Evolutionary conservation across 371 early-diverging fungal species (phyloP).

Genomic region (Mucor plumbeus): DNA sequence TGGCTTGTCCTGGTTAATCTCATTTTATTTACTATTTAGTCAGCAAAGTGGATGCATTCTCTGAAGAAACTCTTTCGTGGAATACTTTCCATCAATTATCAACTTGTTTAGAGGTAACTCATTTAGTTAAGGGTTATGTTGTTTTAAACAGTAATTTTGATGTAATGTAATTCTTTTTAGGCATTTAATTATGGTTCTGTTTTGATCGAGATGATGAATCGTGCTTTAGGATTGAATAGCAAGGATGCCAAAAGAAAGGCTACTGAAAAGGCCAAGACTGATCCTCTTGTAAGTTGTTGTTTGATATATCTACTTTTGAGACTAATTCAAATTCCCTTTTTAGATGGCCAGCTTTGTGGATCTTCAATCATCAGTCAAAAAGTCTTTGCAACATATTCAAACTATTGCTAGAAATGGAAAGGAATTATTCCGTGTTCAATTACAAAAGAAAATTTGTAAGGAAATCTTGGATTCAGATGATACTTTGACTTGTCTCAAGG

Average conservation of each 20-base stretch:
- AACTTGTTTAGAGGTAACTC: constrained; percentile 37
- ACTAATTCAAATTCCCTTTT: not conserved
- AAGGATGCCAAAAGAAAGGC: constrained; percentile 51
- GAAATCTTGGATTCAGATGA: constrained; percentile 27
- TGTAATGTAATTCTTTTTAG: constrained; percentile 22
- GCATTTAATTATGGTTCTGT: constrained; percentile 46
- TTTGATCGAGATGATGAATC: constrained; percentile 42
- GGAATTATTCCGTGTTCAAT: constrained; percentile 38
- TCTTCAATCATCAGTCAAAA: constrained; percentile 30
- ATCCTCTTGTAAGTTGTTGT: constrained; percentile 35
- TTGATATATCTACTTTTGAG: not conserved
- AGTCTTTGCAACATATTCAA: constrained; percentile 33
- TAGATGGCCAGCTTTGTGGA: constrained; percentile 26
- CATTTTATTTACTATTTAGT: constrained; percentile 3
- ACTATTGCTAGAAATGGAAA: constrained; percentile 30
- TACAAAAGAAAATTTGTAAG: constrained; percentile 43
- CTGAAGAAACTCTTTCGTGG: constrained; percentile 34
- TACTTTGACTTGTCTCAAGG: constrained; percentile 25
- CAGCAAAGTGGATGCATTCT: constrained; percentile 18
- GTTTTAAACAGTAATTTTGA: not conserved
- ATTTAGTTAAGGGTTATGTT: not conserved
- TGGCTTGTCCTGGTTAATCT: not conserved
- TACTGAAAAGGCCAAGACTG: constrained; percentile 30
- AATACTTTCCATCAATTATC: constrained; percentile 38
- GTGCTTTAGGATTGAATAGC: constrained; percentile 42